Conservation (phyloP, 768 basidiomycete species). For the Russula vinacea region DNA sequence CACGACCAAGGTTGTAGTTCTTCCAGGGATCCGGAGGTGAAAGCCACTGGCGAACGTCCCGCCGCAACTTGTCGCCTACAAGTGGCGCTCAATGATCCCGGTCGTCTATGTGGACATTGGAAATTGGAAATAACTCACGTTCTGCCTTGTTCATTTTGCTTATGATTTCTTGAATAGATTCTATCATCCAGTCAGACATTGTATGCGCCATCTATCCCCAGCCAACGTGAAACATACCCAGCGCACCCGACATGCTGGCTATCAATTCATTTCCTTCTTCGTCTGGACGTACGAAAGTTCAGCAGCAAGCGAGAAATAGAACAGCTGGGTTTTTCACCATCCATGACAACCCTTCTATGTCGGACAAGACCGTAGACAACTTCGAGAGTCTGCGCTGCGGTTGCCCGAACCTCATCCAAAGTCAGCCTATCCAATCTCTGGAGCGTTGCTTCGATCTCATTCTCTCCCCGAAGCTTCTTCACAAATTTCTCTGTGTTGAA, state of each 20-base stretch:
- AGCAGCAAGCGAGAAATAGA: background rate
- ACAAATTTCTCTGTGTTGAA: conserved; percentile 1
- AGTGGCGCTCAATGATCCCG: background rate
- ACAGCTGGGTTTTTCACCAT: background rate
- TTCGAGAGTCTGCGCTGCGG: conserved; percentile 1
- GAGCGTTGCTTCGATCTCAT: background rate
- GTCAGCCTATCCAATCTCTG: conserved; percentile 5
- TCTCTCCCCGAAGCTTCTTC: conserved; percentile 11
- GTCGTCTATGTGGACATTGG: background rate
- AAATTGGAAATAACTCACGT: background rate
- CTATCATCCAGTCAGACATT: background rate
- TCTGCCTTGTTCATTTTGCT: background rate
- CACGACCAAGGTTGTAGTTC: background rate
- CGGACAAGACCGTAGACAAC: conserved; percentile 5
- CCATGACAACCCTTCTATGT: conserved; percentile 3
- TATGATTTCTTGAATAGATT: background rate
- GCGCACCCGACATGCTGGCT: background rate
- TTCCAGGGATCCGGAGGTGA: conserved; percentile 14
- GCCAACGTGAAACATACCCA: background rate
- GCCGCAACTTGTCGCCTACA: conserved; percentile 1
- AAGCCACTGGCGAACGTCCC: conserved; percentile 2
- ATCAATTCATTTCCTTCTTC: background rate
- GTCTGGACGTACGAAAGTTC: background rate
- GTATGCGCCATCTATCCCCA: background rate
- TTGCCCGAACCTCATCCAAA: conserved; percentile 4